Evolutionary conservation across 768 basidiomycete genomes (phyloP).

Genomic region (Calocera viscosa): DNA sequence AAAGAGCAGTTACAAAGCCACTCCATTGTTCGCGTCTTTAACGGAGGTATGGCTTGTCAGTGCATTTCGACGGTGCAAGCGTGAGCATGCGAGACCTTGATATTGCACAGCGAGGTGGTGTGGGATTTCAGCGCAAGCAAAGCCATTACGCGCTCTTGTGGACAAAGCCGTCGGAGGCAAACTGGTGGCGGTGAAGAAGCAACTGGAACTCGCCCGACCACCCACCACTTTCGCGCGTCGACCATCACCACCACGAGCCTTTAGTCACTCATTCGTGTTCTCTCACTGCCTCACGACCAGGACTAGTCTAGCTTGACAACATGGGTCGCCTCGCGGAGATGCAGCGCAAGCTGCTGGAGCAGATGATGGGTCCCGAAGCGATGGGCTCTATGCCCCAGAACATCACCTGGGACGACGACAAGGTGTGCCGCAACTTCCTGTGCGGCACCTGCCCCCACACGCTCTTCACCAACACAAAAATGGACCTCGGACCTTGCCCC

Average conservation of each 20-base stretch:
- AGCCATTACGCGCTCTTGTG: too few species aligned
- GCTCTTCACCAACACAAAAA: constrained; percentile 98
- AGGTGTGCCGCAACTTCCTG: constrained; percentile 95
- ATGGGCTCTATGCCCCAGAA: constrained; percentile 94
- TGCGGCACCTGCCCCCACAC: constrained; percentile 98
- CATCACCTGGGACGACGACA: constrained; percentile 86
- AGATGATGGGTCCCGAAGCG: constrained; percentile 99
- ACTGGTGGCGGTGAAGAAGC: constrained; percentile 1
- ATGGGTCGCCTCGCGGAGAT: constrained; percentile 96
- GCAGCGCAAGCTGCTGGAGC: constrained; percentile 91
- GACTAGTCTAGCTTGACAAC: constrained; percentile 11
- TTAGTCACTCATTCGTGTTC: background rate
- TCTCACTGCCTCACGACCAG: background rate
- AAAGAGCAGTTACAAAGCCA: too few species aligned
- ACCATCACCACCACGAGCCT: background rate
- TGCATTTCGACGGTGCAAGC: too few species aligned
- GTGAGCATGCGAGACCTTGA: too few species aligned
- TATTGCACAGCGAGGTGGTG: too few species aligned
- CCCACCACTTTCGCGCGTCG: background rate
- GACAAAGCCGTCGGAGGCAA: background rate
- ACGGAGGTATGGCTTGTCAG: too few species aligned
- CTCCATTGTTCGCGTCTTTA: too few species aligned
- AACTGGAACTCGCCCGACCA: background rate
- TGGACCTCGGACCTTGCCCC: constrained; percentile 96
- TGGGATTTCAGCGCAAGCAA: too few species aligned